phyloP scores from a whole-genome alignment of 345 rosid genomes.

The Salix caprea region DNA sequence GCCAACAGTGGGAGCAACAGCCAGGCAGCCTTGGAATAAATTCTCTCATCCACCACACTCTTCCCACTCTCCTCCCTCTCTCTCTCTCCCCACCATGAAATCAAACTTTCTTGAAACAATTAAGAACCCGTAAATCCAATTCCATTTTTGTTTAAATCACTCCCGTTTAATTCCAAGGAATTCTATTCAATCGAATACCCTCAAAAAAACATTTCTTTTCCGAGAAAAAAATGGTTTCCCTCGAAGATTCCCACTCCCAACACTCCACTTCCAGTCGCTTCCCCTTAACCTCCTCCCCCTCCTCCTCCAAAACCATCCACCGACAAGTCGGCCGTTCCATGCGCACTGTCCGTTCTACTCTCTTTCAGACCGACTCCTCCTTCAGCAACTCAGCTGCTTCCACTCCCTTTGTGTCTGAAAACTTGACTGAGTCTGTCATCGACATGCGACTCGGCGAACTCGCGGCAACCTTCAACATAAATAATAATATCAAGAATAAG shows the following conservation, averaged over 20 bases:
- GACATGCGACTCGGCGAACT: conserved; percentile 91
- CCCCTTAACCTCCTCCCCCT: conserved; percentile 41
- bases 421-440: conserved; percentile 70
- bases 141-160: background rate
- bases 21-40: conserved; percentile 13
- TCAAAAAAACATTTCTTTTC: background rate
- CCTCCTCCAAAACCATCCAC: conserved; percentile 39
- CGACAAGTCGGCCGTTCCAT: conserved; percentile 79
- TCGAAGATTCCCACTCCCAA: conserved; percentile 55
- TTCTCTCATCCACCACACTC: conserved; percentile 3
- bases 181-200: background rate
- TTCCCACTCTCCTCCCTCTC: background rate
- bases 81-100: conserved; percentile 21
- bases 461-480: conserved; percentile 38
- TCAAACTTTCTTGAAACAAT: conserved; percentile 16
- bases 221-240: conserved; percentile 52
- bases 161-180: background rate
- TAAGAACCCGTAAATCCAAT: background rate
- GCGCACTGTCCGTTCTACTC: conserved; percentile 76
- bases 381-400: conserved; percentile 25
- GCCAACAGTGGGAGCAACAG: conserved; percentile 12
- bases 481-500: conserved; percentile 7
- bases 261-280: conserved; percentile 48
- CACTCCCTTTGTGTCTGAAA: conserved; percentile 54
- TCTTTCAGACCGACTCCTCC: conserved; percentile 41